Evolutionary conservation across 441 rosid genomes (phyloP), one percentile per base, ranked within the genome.

Genomic region (Erysimum pusillum): DNA sequence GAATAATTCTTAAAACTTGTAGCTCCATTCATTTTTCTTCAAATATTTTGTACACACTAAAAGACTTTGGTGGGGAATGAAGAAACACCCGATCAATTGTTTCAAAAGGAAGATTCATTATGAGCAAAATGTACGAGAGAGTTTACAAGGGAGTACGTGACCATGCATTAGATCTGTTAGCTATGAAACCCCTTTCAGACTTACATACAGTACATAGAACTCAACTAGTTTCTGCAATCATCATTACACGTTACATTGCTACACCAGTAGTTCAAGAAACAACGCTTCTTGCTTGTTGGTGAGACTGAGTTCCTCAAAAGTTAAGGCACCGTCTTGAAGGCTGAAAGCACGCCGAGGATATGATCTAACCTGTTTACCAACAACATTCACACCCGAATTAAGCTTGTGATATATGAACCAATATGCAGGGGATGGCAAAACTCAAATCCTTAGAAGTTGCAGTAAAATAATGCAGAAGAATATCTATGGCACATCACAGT

Each of bases 221-320:
- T 57, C 67, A 60, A 58, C 44, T 57, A 46, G 51, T 67, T 48
- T 75, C 45, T 38, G 34, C 73, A 48, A 15, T n/a, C 22, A 53
- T 63, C 60, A 65, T 58, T 49, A 60, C 59, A 34, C 38, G 56
- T 76, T 41, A 49, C 32, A 42, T 71, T n/a, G 73, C 81, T 91
- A 91, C 67, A 84, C 79, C 66, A 70, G 15, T 75, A 85, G 65
- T 81, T 92, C 98, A 59, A 94, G 83, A 76, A 87, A 94, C 82
- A 94, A 75, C 17, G 87, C 90, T 87, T 90, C 97, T 74, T 90
- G 95, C 76, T 87, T 89, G 81, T 83, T 84, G 59, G 88, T 86
- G 60, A 94, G 87, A 63, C 96, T 97, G 53, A 88, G 82, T 65
- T 85, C 91, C 52, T 81, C 81, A 73, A 94, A 84, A 74, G 89